A percentile compares a stretch with the other conserved stretches of the same genome.
Conservation (phyloP, 2,329 filamentous ascomycete species). For the Botrytis paeoniae region DNA sequence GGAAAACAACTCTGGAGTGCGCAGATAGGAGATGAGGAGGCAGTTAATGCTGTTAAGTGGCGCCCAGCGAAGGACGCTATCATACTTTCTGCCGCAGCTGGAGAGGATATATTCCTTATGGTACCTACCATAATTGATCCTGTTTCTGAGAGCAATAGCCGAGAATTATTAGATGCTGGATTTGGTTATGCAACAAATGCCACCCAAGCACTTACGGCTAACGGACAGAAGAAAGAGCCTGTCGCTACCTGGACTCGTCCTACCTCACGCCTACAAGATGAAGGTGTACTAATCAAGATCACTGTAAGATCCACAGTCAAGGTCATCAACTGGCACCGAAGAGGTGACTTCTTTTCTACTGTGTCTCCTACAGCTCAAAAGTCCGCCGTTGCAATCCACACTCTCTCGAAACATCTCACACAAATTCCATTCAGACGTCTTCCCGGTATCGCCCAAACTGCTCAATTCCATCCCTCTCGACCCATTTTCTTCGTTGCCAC, state of each 20-base stretch:
- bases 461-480: constrained; percentile 90
- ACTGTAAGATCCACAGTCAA: constrained; percentile 80
- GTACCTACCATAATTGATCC: constrained; percentile 71
- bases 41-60: constrained; percentile 87
- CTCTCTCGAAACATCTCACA: constrained; percentile 88
- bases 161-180: constrained; percentile 78
- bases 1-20: constrained; percentile 85
- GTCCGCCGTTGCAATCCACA: constrained; percentile 88
- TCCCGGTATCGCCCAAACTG: constrained; percentile 77
- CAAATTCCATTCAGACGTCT: constrained; percentile 84
- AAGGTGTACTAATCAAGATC: constrained; percentile 75
- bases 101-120: constrained; percentile 82
- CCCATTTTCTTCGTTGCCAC: constrained; percentile 96
- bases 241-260: constrained; percentile 83
- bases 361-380: constrained; percentile 78
- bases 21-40: constrained; percentile 71
- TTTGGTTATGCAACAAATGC: constrained; percentile 85
- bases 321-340: constrained; percentile 87
- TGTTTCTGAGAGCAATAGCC: constrained; percentile 69
- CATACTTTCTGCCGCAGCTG: constrained; percentile 78
- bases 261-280: constrained; percentile 66
- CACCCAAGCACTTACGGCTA: constrained; percentile 49
- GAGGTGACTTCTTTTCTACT: constrained; percentile 90
- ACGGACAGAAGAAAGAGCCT: constrained; percentile 66
- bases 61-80: constrained; percentile 77